phyloP scores from a whole-genome alignment of 768 basidiomycete species.

The Vararia minispora region DNA sequence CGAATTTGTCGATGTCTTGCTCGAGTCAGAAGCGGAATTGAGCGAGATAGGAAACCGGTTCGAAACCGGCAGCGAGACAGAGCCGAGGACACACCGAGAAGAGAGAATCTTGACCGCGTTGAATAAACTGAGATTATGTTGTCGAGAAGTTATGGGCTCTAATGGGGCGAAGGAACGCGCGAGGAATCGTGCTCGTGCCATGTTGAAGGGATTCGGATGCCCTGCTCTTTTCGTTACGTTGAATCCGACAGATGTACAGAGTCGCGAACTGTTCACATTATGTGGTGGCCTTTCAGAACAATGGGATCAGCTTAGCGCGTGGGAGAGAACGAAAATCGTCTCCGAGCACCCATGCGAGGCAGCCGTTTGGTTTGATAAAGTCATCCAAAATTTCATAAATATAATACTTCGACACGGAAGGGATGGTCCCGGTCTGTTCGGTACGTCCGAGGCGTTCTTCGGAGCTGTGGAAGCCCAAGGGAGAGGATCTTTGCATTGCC shows the following conservation, averaged over 20 bases:
- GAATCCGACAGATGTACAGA: constrained; percentile 32
- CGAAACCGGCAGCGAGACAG: neutral
- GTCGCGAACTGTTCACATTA: constrained; percentile 30
- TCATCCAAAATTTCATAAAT: constrained; percentile 25
- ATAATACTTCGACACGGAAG: constrained; percentile 10
- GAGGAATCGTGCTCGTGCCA: neutral
- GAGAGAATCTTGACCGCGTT: neutral
- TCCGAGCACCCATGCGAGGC: constrained; percentile 29
- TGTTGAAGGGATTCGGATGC: neutral
- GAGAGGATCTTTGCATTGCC: constrained; percentile 27
- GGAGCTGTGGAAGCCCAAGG: constrained; percentile 31
- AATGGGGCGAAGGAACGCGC: neutral
- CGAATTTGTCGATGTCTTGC: neutral
- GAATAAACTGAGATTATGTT: neutral
- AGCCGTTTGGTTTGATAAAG: constrained; percentile 30
- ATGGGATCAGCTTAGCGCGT: constrained; percentile 18
- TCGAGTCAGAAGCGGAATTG: neutral
- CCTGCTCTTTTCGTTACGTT: neutral
- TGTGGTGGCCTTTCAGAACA: constrained; percentile 26
- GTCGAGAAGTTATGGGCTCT: neutral
- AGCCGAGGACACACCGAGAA: neutral
- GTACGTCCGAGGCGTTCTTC: constrained; percentile 24
- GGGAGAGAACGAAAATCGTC: constrained; percentile 23
- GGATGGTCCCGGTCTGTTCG: constrained; percentile 22
- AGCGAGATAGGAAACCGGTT: neutral